Conservation (phyloP, 345 rosid species). For the Salix arbutifolia region DNA sequence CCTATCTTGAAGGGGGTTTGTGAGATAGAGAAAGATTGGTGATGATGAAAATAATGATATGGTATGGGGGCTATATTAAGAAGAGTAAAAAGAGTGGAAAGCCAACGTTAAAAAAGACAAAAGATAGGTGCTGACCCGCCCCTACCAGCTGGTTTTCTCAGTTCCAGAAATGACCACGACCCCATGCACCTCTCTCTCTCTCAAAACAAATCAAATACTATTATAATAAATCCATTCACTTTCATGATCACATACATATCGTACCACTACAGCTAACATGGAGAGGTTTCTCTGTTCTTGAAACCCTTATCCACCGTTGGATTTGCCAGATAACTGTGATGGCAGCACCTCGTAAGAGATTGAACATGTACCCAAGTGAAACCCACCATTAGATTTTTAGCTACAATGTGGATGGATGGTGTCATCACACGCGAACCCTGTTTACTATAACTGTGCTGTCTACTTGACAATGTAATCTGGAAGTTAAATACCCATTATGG, state of each 20-base stretch:
- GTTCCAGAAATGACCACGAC: conserved; percentile 68
- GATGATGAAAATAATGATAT: conserved; percentile 27
- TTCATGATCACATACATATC: too few species aligned
- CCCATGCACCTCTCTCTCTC: conserved; percentile 36
- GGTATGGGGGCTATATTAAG: conserved; percentile 26
- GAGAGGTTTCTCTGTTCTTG: not conserved
- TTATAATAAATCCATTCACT: not conserved
- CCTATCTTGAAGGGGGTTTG: conserved; percentile 54
- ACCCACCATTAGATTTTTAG: conserved; percentile 20
- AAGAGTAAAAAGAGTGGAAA: conserved; percentile 31
- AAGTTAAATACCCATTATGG: conserved; percentile 18
- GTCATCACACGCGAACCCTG: conserved; percentile 25
- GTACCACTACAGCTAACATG: not conserved
- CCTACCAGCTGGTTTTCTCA: conserved; percentile 42
- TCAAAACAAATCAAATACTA: not conserved
- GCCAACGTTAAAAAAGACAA: conserved; percentile 45
- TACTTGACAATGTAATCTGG: conserved; percentile 12
- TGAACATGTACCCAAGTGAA: not conserved
- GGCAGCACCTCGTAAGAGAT: conserved; percentile 28
- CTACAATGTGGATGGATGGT: conserved; percentile 29
- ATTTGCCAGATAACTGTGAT: conserved; percentile 12
- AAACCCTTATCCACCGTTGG: conserved; percentile 24
- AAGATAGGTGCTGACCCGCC: conserved; percentile 36
- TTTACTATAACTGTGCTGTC: conserved; percentile 8
- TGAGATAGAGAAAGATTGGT: conserved; percentile 16